These are phyloP conservation scores for Entomortierella parvispora DNA, from an alignment of 192 early-diverging fungal species.

Conservation along the genomic window DNA sequence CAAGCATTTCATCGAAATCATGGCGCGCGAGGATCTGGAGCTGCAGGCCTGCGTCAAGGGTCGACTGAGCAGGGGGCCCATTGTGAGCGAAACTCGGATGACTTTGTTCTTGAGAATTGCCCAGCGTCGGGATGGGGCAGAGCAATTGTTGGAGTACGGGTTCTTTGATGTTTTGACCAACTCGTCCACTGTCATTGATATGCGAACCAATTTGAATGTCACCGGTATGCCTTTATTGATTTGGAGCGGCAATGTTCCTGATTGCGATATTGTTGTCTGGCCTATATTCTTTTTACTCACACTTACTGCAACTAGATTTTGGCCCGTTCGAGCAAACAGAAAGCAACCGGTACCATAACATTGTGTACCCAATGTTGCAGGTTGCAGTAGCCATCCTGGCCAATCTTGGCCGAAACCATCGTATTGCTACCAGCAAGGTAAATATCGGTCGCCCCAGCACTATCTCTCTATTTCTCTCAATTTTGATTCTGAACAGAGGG, in stretches of 20 bases:
- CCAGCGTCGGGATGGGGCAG: slow-evolving; percentile 76
- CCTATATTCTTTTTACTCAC: background rate
- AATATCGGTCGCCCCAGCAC: no score
- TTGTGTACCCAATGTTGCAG: slow-evolving; percentile 50
- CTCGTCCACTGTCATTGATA: slow-evolving; percentile 46
- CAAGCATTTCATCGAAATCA: slow-evolving; percentile 63
- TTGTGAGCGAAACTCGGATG: slow-evolving; percentile 86
- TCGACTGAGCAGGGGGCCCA: slow-evolving; percentile 37
- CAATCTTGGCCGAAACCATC: slow-evolving; percentile 50
- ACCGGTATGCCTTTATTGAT: slow-evolving; percentile 16
- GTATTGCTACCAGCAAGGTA: slow-evolving; percentile 46
- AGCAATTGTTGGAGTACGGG: slow-evolving; percentile 80
- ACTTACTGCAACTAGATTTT: slow-evolving; percentile 11
- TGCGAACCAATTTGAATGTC: slow-evolving; percentile 42
- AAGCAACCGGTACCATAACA: slow-evolving; percentile 46
- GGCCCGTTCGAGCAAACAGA: slow-evolving; percentile 51
- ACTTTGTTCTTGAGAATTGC: slow-evolving; percentile 83
- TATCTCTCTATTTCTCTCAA: background rate
- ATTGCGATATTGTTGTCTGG: background rate
- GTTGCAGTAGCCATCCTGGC: slow-evolving; percentile 45
- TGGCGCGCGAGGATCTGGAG: slow-evolving; percentile 71
- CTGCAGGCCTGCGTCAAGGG: slow-evolving; percentile 64
- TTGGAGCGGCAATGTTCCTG: background rate
- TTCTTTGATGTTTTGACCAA: slow-evolving; percentile 76
- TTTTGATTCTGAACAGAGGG: no score